Conservation (phyloP, 2,329 filamentous ascomycete species). For the Aspergillus chevalieri region DNA sequence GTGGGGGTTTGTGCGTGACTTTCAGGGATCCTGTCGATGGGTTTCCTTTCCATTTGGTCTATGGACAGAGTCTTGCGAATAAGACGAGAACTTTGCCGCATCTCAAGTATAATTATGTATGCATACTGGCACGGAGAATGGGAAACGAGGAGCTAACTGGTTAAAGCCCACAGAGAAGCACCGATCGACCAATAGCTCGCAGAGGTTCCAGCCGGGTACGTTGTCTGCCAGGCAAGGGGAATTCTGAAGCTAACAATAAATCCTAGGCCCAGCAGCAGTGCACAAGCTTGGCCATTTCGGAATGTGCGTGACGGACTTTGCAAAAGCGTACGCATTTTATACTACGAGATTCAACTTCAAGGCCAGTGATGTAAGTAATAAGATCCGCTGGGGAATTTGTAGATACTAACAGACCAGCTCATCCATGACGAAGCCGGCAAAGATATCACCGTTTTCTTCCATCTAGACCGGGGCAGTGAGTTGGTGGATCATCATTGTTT, state of each 20-base stretch:
- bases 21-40: slow-evolving; percentile 33
- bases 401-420: neutral
- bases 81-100: slow-evolving; percentile 3
- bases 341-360: slow-evolving; percentile 7
- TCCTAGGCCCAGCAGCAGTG: slow-evolving; percentile 11
- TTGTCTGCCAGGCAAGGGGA: neutral
- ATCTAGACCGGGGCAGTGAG: slow-evolving; percentile 48
- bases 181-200: slow-evolving; percentile 9
- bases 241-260: neutral
- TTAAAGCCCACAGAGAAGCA: slow-evolving; percentile 12
- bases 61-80: slow-evolving; percentile 21
- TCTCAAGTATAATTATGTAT: slow-evolving; percentile 12
- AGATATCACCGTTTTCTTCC: slow-evolving; percentile 47
- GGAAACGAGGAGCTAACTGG: neutral
- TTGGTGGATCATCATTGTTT: slow-evolving; percentile 53
- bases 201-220: slow-evolving; percentile 9
- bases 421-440: slow-evolving; percentile 6
- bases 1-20: slow-evolving; percentile 29
- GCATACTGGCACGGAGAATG: neutral
- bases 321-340: slow-evolving; percentile 4
- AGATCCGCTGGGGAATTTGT: neutral
- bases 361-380: slow-evolving; percentile 4
- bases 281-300: slow-evolving; percentile 18
- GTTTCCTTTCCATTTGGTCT: slow-evolving; percentile 28
- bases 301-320: slow-evolving; percentile 8